Evolutionary conservation across 164 flowering plant genomes (phyloP).

Genomic region (Protea cynaroides): DNA sequence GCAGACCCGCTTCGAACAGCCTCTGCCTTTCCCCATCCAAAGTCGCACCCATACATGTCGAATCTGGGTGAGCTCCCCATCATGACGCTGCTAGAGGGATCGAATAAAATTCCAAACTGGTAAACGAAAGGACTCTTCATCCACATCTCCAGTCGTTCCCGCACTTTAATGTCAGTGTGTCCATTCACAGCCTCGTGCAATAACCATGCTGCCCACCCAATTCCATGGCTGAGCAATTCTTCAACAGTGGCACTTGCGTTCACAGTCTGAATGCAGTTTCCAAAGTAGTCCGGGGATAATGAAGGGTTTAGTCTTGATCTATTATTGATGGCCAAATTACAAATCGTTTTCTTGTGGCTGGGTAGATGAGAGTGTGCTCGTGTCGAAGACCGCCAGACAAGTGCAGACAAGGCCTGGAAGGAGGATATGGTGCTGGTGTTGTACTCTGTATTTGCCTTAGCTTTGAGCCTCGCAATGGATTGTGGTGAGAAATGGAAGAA

Average conservation of each 20-base stretch:
- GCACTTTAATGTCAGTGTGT: conserved; percentile 1
- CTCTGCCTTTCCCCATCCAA: conserved; percentile 21
- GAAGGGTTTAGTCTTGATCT: conserved; percentile 39
- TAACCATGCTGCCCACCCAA: conserved; percentile 21
- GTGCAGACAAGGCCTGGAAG: conserved; percentile 48
- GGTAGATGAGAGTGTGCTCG: conserved; percentile 22
- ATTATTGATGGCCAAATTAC: conserved; percentile 28
- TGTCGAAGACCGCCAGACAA: conserved; percentile 50
- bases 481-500: conserved; percentile 48
- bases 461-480: conserved; percentile 35
- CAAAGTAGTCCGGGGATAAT: conserved; percentile 36
- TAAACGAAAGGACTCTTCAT: conserved; percentile 4
- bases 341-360: conserved; percentile 20
- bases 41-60: conserved; percentile 21
- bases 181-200: conserved; percentile 7
- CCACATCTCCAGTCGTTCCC: conserved; percentile 5
- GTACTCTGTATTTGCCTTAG: conserved; percentile 33
- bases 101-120: neutral
- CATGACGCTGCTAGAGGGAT: neutral
- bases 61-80: conserved; percentile 25
- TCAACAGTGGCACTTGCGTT: conserved; percentile 21
- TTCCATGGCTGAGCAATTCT: conserved; percentile 25
- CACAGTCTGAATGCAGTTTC: conserved; percentile 28
- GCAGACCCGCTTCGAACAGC: conserved; percentile 11
- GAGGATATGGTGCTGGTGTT: conserved; percentile 40